A percentile compares a stretch with the other conserved stretches of the same genome.
Conservation (phyloP, 768 basidiomycete genomes). For the Crassisporium funariophilum region DNA sequence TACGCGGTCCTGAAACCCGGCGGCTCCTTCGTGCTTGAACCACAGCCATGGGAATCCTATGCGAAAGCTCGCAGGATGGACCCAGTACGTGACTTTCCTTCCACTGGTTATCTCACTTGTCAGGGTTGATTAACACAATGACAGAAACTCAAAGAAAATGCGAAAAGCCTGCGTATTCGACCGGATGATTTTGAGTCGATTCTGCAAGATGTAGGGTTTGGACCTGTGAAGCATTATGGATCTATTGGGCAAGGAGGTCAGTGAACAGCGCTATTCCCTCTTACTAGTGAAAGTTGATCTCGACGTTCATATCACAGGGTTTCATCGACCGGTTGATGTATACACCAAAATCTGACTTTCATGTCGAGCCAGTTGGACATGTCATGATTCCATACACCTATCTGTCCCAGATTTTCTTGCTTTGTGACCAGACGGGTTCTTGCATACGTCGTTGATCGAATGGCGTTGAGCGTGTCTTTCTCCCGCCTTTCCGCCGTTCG, state of each 20-base stretch:
- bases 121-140: constrained; percentile 1
- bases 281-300: not conserved
- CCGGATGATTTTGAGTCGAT: constrained; percentile 64
- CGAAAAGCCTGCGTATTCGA: constrained; percentile 53
- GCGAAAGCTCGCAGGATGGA: constrained; percentile 73
- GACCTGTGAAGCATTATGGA: constrained; percentile 47
- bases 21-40: constrained; percentile 77
- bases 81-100: constrained; percentile 37
- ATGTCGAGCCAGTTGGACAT: not conserved
- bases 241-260: constrained; percentile 66
- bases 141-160: constrained; percentile 66
- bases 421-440: too few relatives aligned
- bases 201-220: constrained; percentile 66
- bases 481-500: too few relatives aligned
- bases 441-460: too few relatives aligned
- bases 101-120: not conserved
- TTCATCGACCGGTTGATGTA: not conserved
- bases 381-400: too few relatives aligned
- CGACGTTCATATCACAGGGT: not conserved
- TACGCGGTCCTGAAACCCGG: constrained; percentile 57
- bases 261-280: constrained; percentile 22
- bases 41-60: constrained; percentile 86
- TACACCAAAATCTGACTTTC: not conserved
- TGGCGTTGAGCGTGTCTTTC: too few relatives aligned
- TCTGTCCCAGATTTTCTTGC: too few relatives aligned